phyloP scores from a whole-genome alignment of 2,329 filamentous ascomycete species.

The Aspergillus viridinutans region DNA sequence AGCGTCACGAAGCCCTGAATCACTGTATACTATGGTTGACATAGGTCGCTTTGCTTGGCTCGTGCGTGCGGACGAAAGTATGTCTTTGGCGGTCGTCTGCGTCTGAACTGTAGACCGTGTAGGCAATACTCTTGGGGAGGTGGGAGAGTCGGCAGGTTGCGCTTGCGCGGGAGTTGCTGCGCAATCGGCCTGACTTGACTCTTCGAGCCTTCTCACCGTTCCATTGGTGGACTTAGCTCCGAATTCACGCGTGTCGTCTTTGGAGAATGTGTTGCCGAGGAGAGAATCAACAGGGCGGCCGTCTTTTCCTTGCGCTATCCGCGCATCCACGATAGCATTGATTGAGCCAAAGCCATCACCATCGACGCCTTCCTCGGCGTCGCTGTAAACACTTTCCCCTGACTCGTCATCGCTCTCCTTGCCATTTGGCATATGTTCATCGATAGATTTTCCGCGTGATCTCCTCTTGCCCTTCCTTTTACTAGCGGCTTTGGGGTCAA shows the following conservation, averaged over 20 bases:
- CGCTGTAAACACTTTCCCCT: constrained; percentile 46
- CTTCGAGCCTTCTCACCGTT: constrained; percentile 1
- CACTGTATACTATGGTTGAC: constrained; percentile 16
- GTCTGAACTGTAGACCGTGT: background rate
- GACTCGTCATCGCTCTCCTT: constrained; percentile 36
- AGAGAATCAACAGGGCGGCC: background rate
- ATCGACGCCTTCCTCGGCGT: constrained; percentile 40
- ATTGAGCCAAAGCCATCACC: constrained; percentile 48
- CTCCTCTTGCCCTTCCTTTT: constrained; percentile 8
- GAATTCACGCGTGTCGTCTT: background rate
- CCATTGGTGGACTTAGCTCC: background rate
- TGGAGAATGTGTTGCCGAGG: background rate
- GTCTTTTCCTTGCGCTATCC: constrained; percentile 7
- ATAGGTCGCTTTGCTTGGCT: constrained; percentile 15
- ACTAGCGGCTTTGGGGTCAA: constrained; percentile 9
- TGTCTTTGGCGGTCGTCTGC: background rate
- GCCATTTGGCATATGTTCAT: constrained; percentile 13
- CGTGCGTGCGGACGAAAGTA: constrained; percentile 7
- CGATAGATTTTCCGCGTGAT: background rate
- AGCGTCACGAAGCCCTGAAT: constrained; percentile 8
- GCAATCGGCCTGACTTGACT: constrained; percentile 17
- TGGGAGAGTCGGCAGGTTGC: constrained; percentile 15
- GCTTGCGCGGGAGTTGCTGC: constrained; percentile 18
- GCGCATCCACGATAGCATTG: constrained; percentile 40
- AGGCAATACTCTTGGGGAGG: constrained; percentile 10